Conservation (phyloP, 1,284 basidiomycete species). For the Cryptococcus maquisensis region DNA sequence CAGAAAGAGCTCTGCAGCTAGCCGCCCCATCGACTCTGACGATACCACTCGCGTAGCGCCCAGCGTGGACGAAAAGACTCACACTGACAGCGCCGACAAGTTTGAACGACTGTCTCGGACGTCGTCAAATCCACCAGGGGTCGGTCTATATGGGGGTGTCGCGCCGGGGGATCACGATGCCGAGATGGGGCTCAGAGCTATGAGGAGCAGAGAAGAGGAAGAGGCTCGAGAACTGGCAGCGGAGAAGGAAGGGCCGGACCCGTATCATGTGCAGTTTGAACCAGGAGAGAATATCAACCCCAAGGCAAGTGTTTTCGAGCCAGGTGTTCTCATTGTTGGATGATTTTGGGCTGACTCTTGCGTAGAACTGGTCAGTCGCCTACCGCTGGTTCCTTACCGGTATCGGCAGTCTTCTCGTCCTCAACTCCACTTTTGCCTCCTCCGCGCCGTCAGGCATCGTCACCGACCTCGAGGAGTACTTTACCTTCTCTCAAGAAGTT, state of each 20-base stretch:
- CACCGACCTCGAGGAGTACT: slow-evolving; percentile 52
- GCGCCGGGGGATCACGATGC: slow-evolving; percentile 35
- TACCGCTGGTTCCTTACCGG: slow-evolving; percentile 65
- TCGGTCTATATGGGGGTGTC: slow-evolving; percentile 37
- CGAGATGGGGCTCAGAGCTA: slow-evolving; percentile 37
- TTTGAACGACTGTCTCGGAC: too few relatives aligned
- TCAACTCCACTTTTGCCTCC: slow-evolving; percentile 58
- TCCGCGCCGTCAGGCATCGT: slow-evolving; percentile 44
- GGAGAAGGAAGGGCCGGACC: slow-evolving; percentile 36
- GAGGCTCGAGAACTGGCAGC: slow-evolving; percentile 27
- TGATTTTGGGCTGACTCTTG: not conserved
- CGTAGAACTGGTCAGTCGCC: slow-evolving; percentile 58
- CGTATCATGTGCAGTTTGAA: slow-evolving; percentile 44
- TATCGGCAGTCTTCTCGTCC: slow-evolving; percentile 59
- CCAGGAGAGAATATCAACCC: slow-evolving; percentile 45
- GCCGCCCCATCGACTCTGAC: too few relatives aligned
- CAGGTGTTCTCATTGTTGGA: too few relatives aligned
- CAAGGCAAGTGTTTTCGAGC: slow-evolving; percentile 32
- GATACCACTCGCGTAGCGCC: too few relatives aligned
- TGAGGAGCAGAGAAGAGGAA: slow-evolving; percentile 40
- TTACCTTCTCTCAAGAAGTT: slow-evolving; percentile 58
- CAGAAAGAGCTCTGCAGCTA: too few relatives aligned
- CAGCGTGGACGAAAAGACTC: too few relatives aligned
- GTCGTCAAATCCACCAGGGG: slow-evolving; percentile 27
- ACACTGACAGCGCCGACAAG: too few relatives aligned